phyloP scores from a whole-genome alignment of 768 basidiomycete genomes.

The Mrakia frigida region DNA sequence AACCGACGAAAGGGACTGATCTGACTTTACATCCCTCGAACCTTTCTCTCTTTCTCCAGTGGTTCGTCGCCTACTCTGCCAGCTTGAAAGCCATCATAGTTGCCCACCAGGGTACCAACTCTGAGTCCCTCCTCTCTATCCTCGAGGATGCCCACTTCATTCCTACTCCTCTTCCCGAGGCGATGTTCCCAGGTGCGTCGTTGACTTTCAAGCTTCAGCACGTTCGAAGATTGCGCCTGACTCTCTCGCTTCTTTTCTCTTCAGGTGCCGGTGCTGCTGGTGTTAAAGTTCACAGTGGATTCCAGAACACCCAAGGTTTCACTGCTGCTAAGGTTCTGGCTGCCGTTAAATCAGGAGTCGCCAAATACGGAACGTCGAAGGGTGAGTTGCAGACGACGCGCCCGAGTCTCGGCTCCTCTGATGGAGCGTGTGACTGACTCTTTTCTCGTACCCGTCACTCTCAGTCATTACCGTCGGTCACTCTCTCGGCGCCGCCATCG shows the following conservation, averaged over 20 bases:
- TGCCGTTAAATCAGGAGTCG: background rate
- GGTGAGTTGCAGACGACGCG: background rate
- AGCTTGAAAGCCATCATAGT: background rate
- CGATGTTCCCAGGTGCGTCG: background rate
- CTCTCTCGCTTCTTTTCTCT: background rate
- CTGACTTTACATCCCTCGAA: background rate
- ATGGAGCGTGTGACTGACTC: too few species aligned
- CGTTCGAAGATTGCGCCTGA: background rate
- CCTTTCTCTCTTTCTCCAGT: background rate
- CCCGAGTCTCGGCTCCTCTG: too few species aligned
- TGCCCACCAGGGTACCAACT: conserved; percentile 9
- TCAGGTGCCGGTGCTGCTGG: background rate
- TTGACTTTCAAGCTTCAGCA: background rate
- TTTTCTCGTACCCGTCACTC: background rate
- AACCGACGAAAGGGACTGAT: background rate
- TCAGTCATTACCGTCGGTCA: conserved; percentile 6
- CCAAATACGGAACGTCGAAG: background rate
- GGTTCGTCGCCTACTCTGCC: background rate
- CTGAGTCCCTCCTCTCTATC: background rate
- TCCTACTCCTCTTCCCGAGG: background rate
- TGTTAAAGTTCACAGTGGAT: background rate
- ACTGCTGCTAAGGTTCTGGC: background rate
- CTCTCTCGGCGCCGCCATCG: conserved; percentile 7
- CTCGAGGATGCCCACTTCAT: background rate
- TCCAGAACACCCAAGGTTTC: background rate